Conservation (phyloP, 768 basidiomycete genomes). For the Nevesoporus exiguus region DNA sequence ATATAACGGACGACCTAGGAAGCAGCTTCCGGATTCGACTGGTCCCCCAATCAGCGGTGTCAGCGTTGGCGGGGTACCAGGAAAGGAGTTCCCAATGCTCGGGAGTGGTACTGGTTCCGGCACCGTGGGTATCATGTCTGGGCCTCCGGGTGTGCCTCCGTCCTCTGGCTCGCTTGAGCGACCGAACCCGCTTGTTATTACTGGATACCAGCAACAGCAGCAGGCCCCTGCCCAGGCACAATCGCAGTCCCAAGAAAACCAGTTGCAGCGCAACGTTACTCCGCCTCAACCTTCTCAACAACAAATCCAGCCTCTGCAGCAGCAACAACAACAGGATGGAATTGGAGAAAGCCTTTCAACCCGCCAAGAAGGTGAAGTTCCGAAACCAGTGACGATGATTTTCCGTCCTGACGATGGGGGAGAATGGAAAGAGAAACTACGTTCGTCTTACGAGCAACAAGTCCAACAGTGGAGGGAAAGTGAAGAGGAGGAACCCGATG, state of each 20-base stretch:
- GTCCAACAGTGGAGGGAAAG: constrained; percentile 42
- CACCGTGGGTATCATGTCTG: constrained; percentile 46
- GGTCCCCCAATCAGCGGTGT: constrained; percentile 40
- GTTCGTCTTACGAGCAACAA: constrained; percentile 55
- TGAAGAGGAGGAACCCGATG: constrained; percentile 53
- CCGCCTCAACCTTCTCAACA: constrained; percentile 36
- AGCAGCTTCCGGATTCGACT: constrained; percentile 67
- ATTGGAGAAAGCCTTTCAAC: constrained; percentile 9
- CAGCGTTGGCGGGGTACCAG: constrained; percentile 27
- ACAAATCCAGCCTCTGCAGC: constrained; percentile 16
- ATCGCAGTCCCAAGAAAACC: constrained; percentile 29
- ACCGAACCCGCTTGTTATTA: constrained; percentile 34
- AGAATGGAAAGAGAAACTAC: constrained; percentile 82
- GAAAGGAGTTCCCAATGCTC: constrained; percentile 64
- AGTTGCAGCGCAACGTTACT: constrained; percentile 19
- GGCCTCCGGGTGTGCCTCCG: constrained; percentile 48
- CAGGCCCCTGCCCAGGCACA: constrained; percentile 26
- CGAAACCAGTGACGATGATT: constrained; percentile 58
- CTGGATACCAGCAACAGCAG: constrained; percentile 39
- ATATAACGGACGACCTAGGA: constrained; percentile 79
- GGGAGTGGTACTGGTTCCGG: constrained; percentile 41
- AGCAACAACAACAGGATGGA: constrained; percentile 21
- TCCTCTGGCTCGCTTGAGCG: constrained; percentile 53
- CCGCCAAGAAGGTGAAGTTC: constrained; percentile 17
- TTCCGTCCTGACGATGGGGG: constrained; percentile 83